These are phyloP conservation scores for Fusarium gaditjirri DNA, from an alignment of 2,329 filamentous ascomycete genomes.

Conservation along the genomic window DNA sequence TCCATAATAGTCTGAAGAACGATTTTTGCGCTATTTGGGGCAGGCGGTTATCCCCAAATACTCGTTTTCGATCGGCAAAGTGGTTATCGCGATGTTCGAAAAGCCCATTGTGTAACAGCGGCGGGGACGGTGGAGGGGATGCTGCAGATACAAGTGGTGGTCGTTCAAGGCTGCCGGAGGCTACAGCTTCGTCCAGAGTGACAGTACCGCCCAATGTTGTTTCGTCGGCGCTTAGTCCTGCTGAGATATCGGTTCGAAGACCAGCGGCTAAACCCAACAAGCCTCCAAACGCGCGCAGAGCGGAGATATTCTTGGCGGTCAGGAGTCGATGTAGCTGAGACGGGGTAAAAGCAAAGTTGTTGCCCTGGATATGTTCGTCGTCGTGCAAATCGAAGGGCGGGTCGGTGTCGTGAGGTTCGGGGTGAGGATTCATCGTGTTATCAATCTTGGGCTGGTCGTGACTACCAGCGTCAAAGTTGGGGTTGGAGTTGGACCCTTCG, in stretches of 20 bases:
- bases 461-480: constrained; percentile 12
- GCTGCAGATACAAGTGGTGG: constrained; percentile 38
- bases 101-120: constrained; percentile 43
- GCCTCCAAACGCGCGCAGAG: constrained; percentile 64
- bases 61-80: constrained; percentile 70
- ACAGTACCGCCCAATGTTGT: constrained; percentile 56
- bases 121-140: constrained; percentile 35
- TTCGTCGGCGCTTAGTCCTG: constrained; percentile 64
- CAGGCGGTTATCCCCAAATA: constrained; percentile 72
- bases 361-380: constrained; percentile 47
- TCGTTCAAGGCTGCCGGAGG: constrained; percentile 50
- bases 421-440: constrained; percentile 13
- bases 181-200: constrained; percentile 61
- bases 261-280: constrained; percentile 62
- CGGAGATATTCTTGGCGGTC: constrained; percentile 60
- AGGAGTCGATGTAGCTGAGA: constrained; percentile 64
- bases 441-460: constrained; percentile 17
- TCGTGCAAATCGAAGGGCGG: constrained; percentile 43
- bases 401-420: constrained; percentile 4
- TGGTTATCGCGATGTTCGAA: constrained; percentile 43
- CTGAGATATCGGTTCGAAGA: constrained; percentile 58
- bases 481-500: constrained; percentile 27
- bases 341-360: constrained; percentile 65
- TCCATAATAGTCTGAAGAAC: constrained; percentile 75
- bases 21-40: constrained; percentile 73